These are phyloP conservation scores for Citeromyces hawaiiensis DNA, from an alignment of 1,139 yeast genomes.

Conservation along the genomic window DNA sequence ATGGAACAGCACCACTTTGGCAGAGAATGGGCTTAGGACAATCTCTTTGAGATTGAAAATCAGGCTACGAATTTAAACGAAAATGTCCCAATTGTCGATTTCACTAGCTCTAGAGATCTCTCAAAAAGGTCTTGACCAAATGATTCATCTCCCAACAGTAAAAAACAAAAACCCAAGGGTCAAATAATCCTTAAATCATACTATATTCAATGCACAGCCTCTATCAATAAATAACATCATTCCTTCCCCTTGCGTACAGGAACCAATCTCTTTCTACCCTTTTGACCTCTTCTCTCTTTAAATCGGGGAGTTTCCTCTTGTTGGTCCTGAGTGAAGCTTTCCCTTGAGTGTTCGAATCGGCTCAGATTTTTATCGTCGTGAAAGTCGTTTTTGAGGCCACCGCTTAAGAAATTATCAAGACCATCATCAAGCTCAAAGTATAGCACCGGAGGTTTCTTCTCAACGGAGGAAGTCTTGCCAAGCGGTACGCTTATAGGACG, in stretches of 20 bases:
- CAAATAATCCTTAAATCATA: too few relatives aligned
- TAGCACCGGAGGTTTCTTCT: constrained; percentile 9
- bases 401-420: constrained; percentile 7
- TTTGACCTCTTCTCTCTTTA: constrained; percentile 5
- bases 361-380: constrained; percentile 8
- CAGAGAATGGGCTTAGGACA: too few relatives aligned
- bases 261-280: constrained; percentile 6
- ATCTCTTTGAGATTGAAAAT: too few relatives aligned
- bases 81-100: too few relatives aligned
- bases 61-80: too few relatives aligned
- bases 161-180: too few relatives aligned
- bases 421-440: constrained; percentile 14
- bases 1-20: too few relatives aligned
- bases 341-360: constrained; percentile 10
- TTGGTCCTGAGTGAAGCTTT: constrained; percentile 8
- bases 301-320: constrained; percentile 3
- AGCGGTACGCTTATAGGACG: constrained; percentile 18
- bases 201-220: too few relatives aligned
- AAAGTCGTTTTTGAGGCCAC: not conserved
- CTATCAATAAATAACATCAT: not conserved
- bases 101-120: too few relatives aligned
- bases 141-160: too few relatives aligned
- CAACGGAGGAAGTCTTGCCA: constrained; percentile 10
- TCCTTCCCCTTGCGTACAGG: not conserved
- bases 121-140: too few relatives aligned